phyloP scores from a whole-genome alignment of 169 alveolate genomes.

The Plasmodium chabaudi region DNA sequence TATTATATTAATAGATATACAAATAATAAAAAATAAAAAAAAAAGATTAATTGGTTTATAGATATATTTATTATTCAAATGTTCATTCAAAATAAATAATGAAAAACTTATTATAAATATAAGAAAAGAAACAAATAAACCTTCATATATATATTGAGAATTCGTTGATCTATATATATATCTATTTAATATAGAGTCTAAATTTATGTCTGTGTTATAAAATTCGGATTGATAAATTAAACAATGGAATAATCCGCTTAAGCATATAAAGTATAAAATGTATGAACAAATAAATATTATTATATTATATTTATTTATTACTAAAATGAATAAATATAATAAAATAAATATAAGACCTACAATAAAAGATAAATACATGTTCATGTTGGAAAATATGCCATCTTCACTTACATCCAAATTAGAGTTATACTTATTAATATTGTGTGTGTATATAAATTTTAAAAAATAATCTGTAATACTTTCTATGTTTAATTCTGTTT shows the following conservation, averaged over 20 bases:
- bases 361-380: neutral
- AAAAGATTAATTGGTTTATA: neutral
- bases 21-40: slow-evolving; percentile 5
- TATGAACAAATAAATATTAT: slow-evolving; percentile 42
- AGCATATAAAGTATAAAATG: slow-evolving; percentile 12
- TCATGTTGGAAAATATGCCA: neutral
- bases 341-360: slow-evolving; percentile 8
- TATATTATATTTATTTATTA: slow-evolving; percentile 14
- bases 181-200: slow-evolving; percentile 28
- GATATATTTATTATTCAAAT: slow-evolving; percentile 2
- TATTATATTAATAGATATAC: slow-evolving; percentile 16
- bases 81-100: neutral
- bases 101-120: slow-evolving; percentile 29
- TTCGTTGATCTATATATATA: slow-evolving; percentile 55
- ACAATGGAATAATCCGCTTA: slow-evolving; percentile 61
- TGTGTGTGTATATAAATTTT: slow-evolving; percentile 24
- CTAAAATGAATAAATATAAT: slow-evolving; percentile 10
- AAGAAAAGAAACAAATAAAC: slow-evolving; percentile 35
- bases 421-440: neutral
- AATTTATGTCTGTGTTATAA: slow-evolving; percentile 16
- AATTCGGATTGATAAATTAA: slow-evolving; percentile 32
- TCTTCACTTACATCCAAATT: no score
- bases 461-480: slow-evolving; percentile 2
- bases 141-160: slow-evolving; percentile 62
- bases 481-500: slow-evolving; percentile 15